Conservation (phyloP, 371 early-diverging fungal genomes). For the Mortierella sp. region DNA sequence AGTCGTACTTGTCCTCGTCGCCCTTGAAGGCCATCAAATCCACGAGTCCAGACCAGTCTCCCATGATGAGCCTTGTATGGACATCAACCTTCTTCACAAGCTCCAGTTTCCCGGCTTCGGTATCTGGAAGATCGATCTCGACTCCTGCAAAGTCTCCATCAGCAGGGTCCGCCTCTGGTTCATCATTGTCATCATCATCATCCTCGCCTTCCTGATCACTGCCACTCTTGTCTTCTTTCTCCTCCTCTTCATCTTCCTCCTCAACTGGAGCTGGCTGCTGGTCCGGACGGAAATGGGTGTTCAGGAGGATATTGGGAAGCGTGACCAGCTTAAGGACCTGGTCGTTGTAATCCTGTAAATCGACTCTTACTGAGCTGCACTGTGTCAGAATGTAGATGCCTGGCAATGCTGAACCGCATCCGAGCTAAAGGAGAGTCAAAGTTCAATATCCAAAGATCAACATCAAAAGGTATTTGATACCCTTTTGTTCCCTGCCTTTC, state of each 20-base stretch:
- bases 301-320: constrained; percentile 89
- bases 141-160: constrained; percentile 60
- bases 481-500: not conserved
- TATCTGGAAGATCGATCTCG: constrained; percentile 40
- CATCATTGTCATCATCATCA: constrained; percentile 61
- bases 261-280: constrained; percentile 49
- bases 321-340: constrained; percentile 89
- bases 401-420: constrained; percentile 93
- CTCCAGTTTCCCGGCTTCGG: constrained; percentile 51
- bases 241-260: constrained; percentile 43
- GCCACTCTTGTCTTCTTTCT: constrained; percentile 20
- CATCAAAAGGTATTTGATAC: too few relatives aligned
- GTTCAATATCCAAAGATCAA: too few relatives aligned
- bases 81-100: constrained; percentile 55
- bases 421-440: too few relatives aligned
- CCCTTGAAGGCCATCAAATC: constrained; percentile 27
- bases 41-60: constrained; percentile 76
- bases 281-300: constrained; percentile 64
- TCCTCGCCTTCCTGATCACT: constrained; percentile 65
- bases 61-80: constrained; percentile 71
- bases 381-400: constrained; percentile 76
- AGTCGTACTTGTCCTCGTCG: constrained; percentile 74
- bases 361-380: constrained; percentile 66
- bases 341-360: constrained; percentile 93
- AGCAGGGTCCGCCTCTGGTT: constrained; percentile 57